These are phyloP conservation scores for Stephania japonica DNA, from an alignment of 164 flowering plant species.

Conservation along the genomic window DNA sequence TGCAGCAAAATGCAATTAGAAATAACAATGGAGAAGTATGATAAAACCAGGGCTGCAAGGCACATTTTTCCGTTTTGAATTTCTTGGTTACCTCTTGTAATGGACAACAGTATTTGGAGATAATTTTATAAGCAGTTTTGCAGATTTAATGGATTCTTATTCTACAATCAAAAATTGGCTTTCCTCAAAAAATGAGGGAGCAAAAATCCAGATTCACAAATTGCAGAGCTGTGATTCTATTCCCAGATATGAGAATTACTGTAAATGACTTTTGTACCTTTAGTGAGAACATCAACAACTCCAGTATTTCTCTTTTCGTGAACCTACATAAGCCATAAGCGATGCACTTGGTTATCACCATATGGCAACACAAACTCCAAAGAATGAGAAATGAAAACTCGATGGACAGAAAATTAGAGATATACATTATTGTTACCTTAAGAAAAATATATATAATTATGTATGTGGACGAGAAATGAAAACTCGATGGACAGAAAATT, in stretches of 20 bases:
- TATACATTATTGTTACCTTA: too few species aligned
- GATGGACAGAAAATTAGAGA: too few species aligned
- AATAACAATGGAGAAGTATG: neutral
- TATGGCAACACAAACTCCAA: too few species aligned
- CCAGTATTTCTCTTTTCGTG: slow-evolving; percentile 58
- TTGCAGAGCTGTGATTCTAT: too few species aligned
- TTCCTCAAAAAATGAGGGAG: neutral
- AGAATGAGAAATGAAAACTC: too few species aligned
- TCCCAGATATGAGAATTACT: neutral
- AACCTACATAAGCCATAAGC: slow-evolving; percentile 28
- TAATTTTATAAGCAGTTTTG: too few species aligned
- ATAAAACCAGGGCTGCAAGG: neutral
- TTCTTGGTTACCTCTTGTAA: neutral
- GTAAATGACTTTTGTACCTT: slow-evolving; percentile 33
- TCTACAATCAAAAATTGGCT: too few species aligned
- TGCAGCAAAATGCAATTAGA: neutral
- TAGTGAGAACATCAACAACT: slow-evolving; percentile 69
- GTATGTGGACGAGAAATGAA: too few species aligned
- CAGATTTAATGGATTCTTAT: too few species aligned
- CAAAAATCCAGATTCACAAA: neutral
- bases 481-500: too few species aligned
- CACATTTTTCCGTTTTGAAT: neutral
- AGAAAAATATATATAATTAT: too few species aligned
- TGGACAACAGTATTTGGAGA: neutral
- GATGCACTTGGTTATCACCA: too few species aligned